Base-by-base conservation (phyloP, 179 eudicot species). In the Beta macrorhiza region DNA sequence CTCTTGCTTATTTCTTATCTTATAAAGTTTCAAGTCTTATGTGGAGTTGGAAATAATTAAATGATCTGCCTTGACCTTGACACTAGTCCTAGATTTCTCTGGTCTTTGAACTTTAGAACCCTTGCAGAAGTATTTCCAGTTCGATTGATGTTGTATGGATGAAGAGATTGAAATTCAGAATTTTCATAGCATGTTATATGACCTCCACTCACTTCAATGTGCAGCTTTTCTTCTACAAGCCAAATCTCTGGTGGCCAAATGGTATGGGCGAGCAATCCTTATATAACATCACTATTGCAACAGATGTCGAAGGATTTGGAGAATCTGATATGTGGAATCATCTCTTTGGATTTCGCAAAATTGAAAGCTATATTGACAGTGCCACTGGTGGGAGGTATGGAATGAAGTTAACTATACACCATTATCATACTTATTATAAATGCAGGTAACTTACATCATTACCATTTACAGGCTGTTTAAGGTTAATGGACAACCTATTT, bases 201-300 rank as follows among this genome's bases (percentile, higher is more conserved):
- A 61, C 70, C 52, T 67, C 44, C 51, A 17, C 22, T 69, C 29
- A 32, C 25, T 70, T 80, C 57, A 63, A 25, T 69, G 77, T 75
- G 85, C 97, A 97, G 99, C 90, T 91, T 75, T 94, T 90, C 75
- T 90, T 97, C 90, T 93, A 97, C 84, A 92, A 92, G 81, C 99
- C 99, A 53, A 86, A 90, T 67, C 86, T 94, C 64, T 97, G 99
- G 99, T 97, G 99, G 99, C 99, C 99, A 55, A 97, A 97, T 89
- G 99, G 99, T 68, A 94, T 97, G 99, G 99, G 99, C 78, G 92
- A 97, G 88, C 99, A 97, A 85, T 87, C 92, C 47, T 86, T 97
- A 70, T 94, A 97, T 81, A 86, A 90, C 84, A 93, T 97, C 76
- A 89, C 80, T 80, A 91, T 97, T 73, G 84, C 91, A n/a, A 90